These are phyloP conservation scores for Zasmidium citrigriseum DNA, from an alignment of 2,329 filamentous ascomycete species.

Conservation along the genomic window DNA sequence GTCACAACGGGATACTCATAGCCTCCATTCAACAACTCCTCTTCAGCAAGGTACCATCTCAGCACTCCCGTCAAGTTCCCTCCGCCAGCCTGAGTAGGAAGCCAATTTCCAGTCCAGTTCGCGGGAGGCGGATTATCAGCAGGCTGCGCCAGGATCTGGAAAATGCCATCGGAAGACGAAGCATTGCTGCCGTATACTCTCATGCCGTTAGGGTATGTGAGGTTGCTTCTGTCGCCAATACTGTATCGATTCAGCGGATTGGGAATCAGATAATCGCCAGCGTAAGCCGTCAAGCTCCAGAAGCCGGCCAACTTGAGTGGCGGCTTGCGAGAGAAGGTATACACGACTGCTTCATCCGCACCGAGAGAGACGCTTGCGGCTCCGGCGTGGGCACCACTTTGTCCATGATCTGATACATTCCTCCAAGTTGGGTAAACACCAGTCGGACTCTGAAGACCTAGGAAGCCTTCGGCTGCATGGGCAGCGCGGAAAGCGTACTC, in stretches of 20 bases:
- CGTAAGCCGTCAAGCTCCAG: constrained; percentile 27
- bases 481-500: constrained; percentile 10
- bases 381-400: too few species aligned
- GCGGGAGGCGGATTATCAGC: constrained; percentile 18
- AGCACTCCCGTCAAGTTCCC: constrained; percentile 7
- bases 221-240: constrained; percentile 21
- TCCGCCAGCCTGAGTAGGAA: constrained; percentile 13
- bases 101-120: constrained; percentile 26
- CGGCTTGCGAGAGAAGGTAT: constrained; percentile 23
- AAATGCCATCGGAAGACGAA: constrained; percentile 2
- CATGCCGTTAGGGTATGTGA: constrained; percentile 17
- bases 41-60: constrained; percentile 13
- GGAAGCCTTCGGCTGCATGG: constrained; percentile 7
- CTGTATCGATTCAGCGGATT: constrained; percentile 17
- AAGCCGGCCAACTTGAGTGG: constrained; percentile 19
- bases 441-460: constrained; percentile 4
- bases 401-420: constrained; percentile 19
- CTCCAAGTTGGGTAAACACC: constrained; percentile 17
- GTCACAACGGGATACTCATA: constrained; percentile 16
- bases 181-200: constrained; percentile 12
- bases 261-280: constrained; percentile 17
- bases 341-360: constrained; percentile 11
- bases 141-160: constrained; percentile 20
- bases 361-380: background rate
- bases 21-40: constrained; percentile 9